These are phyloP conservation scores for Bondarzewia mesenterica DNA, from an alignment of 1,284 basidiomycete genomes.

Conservation along the genomic window DNA sequence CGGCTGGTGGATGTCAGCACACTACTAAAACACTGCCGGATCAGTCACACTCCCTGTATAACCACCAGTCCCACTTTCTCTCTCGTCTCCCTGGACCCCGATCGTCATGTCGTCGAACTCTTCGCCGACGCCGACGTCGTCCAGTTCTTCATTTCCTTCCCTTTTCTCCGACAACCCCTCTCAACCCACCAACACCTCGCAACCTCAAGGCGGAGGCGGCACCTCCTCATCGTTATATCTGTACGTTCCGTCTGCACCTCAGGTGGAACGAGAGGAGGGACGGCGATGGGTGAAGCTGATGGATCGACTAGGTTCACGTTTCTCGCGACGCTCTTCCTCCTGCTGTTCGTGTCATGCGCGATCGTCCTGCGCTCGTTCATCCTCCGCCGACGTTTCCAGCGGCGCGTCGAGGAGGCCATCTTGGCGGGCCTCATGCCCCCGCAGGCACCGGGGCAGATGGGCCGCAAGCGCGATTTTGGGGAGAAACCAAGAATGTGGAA, in stretches of 20 bases:
- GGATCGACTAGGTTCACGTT: conserved; percentile 54
- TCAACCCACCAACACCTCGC: conserved; percentile 5
- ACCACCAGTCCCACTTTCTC: background rate
- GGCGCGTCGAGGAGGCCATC: conserved; percentile 35
- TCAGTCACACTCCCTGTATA: no score
- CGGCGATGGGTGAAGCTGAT: background rate
- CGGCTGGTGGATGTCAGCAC: no score
- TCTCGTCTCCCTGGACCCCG: background rate
- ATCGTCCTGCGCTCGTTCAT: conserved; percentile 58
- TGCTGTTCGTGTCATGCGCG: conserved; percentile 53
- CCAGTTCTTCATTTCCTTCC: background rate
- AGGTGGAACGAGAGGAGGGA: conserved; percentile 7
- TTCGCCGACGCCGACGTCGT: background rate
- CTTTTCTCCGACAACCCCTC: conserved; percentile 3
- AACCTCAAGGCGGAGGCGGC: conserved; percentile 2
- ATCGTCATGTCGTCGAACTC: conserved; percentile 7
- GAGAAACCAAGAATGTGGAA: conserved; percentile 49
- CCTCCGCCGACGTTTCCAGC: conserved; percentile 49
- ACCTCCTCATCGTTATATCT: conserved; percentile 18
- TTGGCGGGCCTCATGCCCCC: conserved; percentile 30
- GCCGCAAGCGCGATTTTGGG: conserved; percentile 33
- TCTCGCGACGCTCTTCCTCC: conserved; percentile 58
- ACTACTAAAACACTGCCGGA: background rate
- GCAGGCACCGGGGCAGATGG: conserved; percentile 13
- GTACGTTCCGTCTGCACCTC: conserved; percentile 10